A percentile compares a stretch with the other conserved stretches of the same genome.
Conservation (phyloP, 2,329 filamentous ascomycete genomes). For the Lithohypha guttulata region DNA sequence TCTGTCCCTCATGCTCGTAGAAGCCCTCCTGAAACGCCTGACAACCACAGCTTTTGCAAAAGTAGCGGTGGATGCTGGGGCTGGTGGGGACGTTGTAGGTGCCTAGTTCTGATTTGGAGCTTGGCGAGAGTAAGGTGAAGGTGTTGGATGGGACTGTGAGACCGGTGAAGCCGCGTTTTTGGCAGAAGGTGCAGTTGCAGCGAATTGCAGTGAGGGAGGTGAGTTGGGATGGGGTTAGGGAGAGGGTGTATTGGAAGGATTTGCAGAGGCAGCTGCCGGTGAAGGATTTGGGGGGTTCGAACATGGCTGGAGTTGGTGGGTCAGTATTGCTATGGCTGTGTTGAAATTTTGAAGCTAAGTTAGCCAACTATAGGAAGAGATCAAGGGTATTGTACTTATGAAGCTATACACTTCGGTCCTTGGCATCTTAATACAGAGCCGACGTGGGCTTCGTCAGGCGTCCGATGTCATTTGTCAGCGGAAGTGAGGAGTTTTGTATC, state of each 20-base stretch:
- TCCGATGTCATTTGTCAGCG: too few relatives aligned
- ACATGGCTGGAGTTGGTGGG: background rate
- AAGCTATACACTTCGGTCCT: too few relatives aligned
- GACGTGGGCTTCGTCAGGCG: too few relatives aligned
- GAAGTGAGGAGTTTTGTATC: too few relatives aligned
- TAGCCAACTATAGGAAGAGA: too few relatives aligned
- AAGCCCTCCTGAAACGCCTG: constrained; percentile 10
- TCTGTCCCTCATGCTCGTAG: constrained; percentile 10
- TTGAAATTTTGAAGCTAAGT: too few relatives aligned
- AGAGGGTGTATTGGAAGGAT: constrained; percentile 41
- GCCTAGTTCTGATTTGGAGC: constrained; percentile 11
- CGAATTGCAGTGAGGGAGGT: constrained; percentile 10
- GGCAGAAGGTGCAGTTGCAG: constrained; percentile 22
- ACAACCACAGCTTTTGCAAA: constrained; percentile 17
- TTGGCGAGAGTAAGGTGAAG: constrained; percentile 15
- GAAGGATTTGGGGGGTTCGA: constrained; percentile 24
- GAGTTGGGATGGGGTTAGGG: constrained; percentile 13
- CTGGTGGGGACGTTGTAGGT: constrained; percentile 14
- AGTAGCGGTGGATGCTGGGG: constrained; percentile 16
- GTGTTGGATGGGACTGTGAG: constrained; percentile 10
- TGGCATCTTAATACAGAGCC: too few relatives aligned
- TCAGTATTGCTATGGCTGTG: background rate
- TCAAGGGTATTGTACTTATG: too few relatives aligned
- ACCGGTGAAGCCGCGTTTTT: constrained; percentile 15
- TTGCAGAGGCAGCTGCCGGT: constrained; percentile 46